A percentile compares a stretch with the other conserved stretches of the same genome.
Conservation (phyloP, 495 filamentous ascomycete species). For the Amphirosellinia nigrospora region DNA sequence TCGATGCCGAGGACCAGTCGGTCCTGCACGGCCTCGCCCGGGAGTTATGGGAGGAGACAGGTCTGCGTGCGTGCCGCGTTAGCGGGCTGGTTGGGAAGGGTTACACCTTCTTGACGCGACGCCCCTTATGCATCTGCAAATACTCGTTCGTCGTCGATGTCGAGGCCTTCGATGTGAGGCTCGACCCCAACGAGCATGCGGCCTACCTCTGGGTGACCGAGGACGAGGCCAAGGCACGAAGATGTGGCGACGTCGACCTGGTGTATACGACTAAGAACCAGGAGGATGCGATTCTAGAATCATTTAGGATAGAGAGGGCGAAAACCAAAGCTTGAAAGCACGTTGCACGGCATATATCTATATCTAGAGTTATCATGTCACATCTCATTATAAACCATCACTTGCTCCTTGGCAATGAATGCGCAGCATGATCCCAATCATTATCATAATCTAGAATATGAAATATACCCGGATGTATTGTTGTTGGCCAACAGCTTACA, state of each 20-base stretch:
- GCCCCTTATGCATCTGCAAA: conserved; percentile 41
- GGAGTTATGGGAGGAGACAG: conserved; percentile 64
- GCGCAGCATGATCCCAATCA: too few species aligned
- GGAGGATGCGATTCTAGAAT: conserved; percentile 34
- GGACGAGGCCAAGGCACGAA: conserved; percentile 44
- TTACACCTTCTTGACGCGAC: conserved; percentile 47
- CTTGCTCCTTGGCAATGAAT: background rate
- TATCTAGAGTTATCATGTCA: background rate
- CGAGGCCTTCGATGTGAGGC: conserved; percentile 42
- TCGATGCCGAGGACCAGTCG: conserved; percentile 55
- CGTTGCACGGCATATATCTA: background rate
- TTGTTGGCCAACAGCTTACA: too few species aligned
- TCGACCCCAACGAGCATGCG: conserved; percentile 53
- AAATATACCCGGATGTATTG: background rate
- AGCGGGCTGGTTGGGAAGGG: conserved; percentile 43
- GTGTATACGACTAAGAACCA: conserved; percentile 42
- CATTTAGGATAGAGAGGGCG: conserved; percentile 39
- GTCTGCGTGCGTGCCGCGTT: conserved; percentile 46
- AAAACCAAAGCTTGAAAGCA: conserved; percentile 8
- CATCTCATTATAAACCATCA: too few species aligned
- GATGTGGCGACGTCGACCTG: conserved; percentile 38
- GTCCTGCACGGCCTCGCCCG: conserved; percentile 55
- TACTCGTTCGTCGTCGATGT: conserved; percentile 48
- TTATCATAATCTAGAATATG: too few species aligned
- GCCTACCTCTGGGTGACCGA: conserved; percentile 52